Conservation (phyloP, 495 filamentous ascomycete genomes). For the Aspergillus coremiiformis region DNA sequence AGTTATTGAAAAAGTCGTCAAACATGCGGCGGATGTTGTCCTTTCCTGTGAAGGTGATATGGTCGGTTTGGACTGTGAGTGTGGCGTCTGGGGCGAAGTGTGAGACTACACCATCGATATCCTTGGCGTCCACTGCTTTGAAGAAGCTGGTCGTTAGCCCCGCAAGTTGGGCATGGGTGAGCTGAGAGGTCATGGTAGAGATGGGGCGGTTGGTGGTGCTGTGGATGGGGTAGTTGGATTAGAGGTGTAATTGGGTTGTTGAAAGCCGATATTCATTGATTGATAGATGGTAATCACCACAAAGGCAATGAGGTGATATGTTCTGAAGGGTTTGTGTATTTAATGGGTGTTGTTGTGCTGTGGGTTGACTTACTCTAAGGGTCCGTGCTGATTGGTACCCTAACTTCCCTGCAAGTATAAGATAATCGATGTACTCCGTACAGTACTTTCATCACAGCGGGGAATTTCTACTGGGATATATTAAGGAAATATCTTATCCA, state of each 20-base stretch:
- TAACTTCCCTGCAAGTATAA: too few species aligned
- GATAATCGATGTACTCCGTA: too few species aligned
- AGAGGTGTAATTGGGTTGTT: background rate
- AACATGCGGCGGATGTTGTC: constrained; percentile 3
- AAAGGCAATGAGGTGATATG: too few species aligned
- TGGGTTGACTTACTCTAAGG: too few species aligned
- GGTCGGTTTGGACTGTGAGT: background rate
- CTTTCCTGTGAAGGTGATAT: background rate
- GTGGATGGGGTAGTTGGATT: background rate
- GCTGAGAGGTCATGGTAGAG: background rate
- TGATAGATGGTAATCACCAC: too few species aligned
- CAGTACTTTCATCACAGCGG: too few species aligned
- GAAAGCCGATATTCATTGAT: background rate
- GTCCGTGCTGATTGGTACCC: too few species aligned
- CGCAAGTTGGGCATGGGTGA: background rate
- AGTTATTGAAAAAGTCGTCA: background rate
- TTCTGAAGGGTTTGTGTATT: too few species aligned
- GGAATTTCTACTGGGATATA: too few species aligned
- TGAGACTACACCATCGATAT: background rate
- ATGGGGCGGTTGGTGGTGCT: background rate
- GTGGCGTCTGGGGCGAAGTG: constrained; percentile 8
- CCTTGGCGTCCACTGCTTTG: constrained; percentile 5
- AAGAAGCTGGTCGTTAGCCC: constrained; percentile 16
- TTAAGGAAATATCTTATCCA: too few species aligned
- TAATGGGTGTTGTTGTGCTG: too few species aligned